Conservation (phyloP, 2,329 filamentous ascomycete species). For the Xylariaceae sp. region DNA sequence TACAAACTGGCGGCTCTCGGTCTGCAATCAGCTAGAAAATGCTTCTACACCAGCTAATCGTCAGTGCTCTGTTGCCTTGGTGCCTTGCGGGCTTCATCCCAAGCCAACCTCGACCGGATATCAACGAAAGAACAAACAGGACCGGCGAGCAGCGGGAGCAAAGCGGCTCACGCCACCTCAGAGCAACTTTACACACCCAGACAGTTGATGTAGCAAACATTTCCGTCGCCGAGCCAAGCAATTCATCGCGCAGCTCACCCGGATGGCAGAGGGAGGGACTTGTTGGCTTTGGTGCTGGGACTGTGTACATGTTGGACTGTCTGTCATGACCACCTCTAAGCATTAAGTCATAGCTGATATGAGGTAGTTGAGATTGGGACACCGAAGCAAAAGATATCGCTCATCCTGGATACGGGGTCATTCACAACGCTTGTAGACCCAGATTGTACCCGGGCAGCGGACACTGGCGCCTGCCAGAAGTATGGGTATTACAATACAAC, state of each 20-base stretch:
- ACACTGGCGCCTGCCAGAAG: conserved; percentile 40
- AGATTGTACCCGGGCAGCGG: conserved; percentile 43
- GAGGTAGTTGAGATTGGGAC: conserved; percentile 46
- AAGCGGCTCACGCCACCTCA: conserved; percentile 32
- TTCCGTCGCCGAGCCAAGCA: neutral
- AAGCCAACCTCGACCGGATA: neutral
- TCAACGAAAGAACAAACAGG: neutral
- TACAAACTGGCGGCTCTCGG: neutral
- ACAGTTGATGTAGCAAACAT: conserved; percentile 29
- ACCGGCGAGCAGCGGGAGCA: neutral
- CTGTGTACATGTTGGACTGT: conserved; percentile 46
- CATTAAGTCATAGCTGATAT: conserved; percentile 2
- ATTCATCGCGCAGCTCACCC: conserved; percentile 7
- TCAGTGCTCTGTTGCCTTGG: neutral
- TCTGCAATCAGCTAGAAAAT: neutral
- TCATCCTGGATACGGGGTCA: conserved; percentile 49
- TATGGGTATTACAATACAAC: conserved; percentile 45
- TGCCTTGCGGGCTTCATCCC: neutral
- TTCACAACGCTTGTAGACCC: conserved; percentile 49
- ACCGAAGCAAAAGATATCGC: conserved; percentile 44
- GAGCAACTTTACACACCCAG: conserved; percentile 31
- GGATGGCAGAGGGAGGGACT: conserved; percentile 35
- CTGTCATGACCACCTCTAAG: conserved; percentile 10
- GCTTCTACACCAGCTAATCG: neutral
- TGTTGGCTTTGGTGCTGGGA: conserved; percentile 38